phyloP scores from a whole-genome alignment of 352 stramenopile species.

The Pythium folliculosum region DNA sequence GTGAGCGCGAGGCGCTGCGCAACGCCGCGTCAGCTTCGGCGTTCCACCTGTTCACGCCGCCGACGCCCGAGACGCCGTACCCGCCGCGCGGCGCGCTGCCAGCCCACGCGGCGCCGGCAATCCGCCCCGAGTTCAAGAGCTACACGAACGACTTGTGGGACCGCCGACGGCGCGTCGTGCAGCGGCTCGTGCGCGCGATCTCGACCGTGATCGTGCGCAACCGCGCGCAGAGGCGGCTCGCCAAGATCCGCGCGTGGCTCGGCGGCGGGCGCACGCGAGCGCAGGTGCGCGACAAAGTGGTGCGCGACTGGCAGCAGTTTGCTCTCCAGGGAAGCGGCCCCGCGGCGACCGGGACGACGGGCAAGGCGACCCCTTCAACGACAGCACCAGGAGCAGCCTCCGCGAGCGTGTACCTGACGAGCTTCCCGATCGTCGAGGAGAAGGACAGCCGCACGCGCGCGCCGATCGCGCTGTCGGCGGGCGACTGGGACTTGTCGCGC shows the following conservation, averaged over 20 bases:
- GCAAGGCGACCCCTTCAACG: background rate
- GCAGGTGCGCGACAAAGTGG: conserved; percentile 67
- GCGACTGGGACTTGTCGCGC: conserved; percentile 48
- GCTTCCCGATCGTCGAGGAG: conserved; percentile 68
- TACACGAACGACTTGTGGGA: conserved; percentile 90
- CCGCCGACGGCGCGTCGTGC: conserved; percentile 61
- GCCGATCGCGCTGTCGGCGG: conserved; percentile 36
- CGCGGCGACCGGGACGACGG: background rate
- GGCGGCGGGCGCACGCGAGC: conserved; percentile 39
- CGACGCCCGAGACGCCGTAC: conserved; percentile 28
- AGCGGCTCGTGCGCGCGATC: conserved; percentile 69
- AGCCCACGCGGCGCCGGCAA: conserved; percentile 37
- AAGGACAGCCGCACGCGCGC: conserved; percentile 43
- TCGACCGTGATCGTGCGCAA: conserved; percentile 72
- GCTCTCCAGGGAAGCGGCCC: background rate
- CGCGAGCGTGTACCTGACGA: conserved; percentile 39
- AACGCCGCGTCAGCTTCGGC: conserved; percentile 36
- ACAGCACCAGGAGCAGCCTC: background rate
- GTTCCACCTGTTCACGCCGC: conserved; percentile 36
- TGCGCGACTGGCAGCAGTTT: conserved; percentile 44
- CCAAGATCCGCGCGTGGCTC: conserved; percentile 59
- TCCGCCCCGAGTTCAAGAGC: conserved; percentile 73
- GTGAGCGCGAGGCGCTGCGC: conserved; percentile 51
- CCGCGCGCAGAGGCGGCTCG: conserved; percentile 61
- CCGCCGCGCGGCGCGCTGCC: conserved; percentile 43